Percentiles rank a stretch among this genome's conserved stretches.
phyloP scores from a whole-genome alignment of 306 rosid species.

The Bauhinia variegata region DNA sequence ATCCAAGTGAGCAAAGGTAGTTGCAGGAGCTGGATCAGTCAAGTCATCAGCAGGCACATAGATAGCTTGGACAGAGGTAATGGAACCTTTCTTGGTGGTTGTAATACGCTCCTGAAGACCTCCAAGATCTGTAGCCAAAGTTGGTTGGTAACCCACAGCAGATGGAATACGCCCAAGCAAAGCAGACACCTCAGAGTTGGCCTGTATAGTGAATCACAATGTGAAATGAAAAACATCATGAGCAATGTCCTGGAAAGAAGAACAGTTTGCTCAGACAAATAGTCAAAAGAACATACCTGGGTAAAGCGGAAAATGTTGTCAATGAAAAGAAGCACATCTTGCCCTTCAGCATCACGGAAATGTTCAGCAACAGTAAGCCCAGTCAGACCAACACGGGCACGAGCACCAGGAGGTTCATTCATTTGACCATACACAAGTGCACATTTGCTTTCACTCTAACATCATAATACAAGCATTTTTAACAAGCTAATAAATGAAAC shows the following conservation, averaged over 20 bases:
- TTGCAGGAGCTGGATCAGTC: constrained; percentile 99
- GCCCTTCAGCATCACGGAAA: constrained; percentile 99
- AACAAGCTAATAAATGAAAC: not conserved
- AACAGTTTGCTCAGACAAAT: not conserved
- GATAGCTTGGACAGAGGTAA: constrained; percentile 98
- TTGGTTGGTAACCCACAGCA: constrained; percentile 99
- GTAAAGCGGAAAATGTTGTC: constrained; percentile 99
- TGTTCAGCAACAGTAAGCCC: constrained; percentile 97
- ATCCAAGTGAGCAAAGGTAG: constrained; percentile 98
- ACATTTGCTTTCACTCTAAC: constrained; percentile 92
- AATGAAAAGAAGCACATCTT: constrained; percentile 97
- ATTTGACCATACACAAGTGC: constrained; percentile 99
- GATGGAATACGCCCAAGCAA: constrained; percentile 99
- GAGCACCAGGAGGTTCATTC: constrained; percentile 99
- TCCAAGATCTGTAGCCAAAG: constrained; percentile 97
- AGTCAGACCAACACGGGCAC: constrained; percentile 99
- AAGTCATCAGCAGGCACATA: constrained; percentile 99
- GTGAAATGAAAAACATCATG: not conserved
- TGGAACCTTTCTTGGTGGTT: constrained; percentile 97
- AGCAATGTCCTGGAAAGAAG: not conserved
- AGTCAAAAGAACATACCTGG: constrained; percentile 57
- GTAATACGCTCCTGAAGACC: constrained; percentile 99
- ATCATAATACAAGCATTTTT: constrained; percentile 7
- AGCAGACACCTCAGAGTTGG: constrained; percentile 99
- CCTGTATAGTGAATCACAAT: constrained; percentile 52